Conservation (phyloP, 371 early-diverging fungal species). For the Catenaria anguillulae region DNA sequence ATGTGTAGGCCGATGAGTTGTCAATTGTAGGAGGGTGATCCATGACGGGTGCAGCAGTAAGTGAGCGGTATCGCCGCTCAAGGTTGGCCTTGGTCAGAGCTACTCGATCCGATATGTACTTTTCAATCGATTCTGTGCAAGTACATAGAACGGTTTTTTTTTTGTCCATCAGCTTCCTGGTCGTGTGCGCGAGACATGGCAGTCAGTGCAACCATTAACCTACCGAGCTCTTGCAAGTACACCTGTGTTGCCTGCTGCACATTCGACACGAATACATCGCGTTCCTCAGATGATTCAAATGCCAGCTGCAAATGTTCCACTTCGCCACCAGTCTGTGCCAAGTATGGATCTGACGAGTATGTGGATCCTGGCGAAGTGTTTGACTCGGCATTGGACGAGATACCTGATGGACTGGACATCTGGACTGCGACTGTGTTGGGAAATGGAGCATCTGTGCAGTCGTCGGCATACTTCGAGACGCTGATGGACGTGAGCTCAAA, state of each 20-base stretch:
- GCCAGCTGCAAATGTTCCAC: neutral
- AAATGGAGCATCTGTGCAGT: neutral
- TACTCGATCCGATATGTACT: neutral
- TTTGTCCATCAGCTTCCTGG: too few species aligned
- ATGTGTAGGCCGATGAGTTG: neutral
- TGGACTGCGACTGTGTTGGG: neutral
- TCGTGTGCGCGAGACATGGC: too few species aligned
- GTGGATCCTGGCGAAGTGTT: too few species aligned
- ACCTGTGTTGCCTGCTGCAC: neutral
- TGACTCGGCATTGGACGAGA: too few species aligned
- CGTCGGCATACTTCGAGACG: too few species aligned
- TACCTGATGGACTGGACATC: neutral
- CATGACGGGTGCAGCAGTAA: neutral
- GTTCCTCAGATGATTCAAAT: neutral
- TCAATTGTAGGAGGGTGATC: neutral
- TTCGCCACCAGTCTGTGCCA: too few species aligned
- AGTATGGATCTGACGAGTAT: too few species aligned
- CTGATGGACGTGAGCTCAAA: neutral
- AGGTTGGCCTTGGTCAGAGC: neutral
- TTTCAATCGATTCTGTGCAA: neutral
- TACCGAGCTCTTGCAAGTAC: neutral
- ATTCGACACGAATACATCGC: neutral
- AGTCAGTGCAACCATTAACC: too few species aligned
- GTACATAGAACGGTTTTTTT: neutral
- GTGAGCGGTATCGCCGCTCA: neutral